Conservation (phyloP, 2,329 filamentous ascomycete species). For the Claviceps sp. region DNA sequence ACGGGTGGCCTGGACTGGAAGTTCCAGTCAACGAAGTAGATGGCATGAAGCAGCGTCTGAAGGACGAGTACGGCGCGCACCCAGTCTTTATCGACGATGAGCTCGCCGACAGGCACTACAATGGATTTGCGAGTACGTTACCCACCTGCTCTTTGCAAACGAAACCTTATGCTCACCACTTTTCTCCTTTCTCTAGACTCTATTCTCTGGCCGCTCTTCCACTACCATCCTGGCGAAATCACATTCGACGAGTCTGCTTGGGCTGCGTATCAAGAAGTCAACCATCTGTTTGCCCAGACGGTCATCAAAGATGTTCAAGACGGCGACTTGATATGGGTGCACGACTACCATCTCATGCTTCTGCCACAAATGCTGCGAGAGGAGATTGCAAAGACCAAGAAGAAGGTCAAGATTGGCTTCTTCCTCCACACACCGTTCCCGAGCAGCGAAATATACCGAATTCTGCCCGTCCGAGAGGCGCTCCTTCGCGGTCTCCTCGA, state of each 20-base stretch:
- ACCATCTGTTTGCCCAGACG: slow-evolving; percentile 79
- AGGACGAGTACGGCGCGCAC: slow-evolving; percentile 77
- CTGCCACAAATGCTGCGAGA: slow-evolving; percentile 90
- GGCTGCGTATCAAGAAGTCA: slow-evolving; percentile 87
- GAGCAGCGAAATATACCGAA: slow-evolving; percentile 92
- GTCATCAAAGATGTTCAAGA: slow-evolving; percentile 81
- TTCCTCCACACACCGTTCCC: slow-evolving; percentile 97
- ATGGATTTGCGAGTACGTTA: slow-evolving; percentile 81
- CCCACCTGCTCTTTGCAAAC: not conserved
- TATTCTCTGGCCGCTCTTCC: slow-evolving; percentile 96
- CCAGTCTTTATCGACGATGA: slow-evolving; percentile 92
- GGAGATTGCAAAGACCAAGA: slow-evolving; percentile 65
- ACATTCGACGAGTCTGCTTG: slow-evolving; percentile 94
- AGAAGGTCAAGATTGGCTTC: slow-evolving; percentile 95
- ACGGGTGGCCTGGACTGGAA: slow-evolving; percentile 92
- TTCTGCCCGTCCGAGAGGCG: slow-evolving; percentile 81
- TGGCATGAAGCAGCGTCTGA: slow-evolving; percentile 61
- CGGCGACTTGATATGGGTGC: slow-evolving; percentile 92
- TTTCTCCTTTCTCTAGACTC: slow-evolving; percentile 49
- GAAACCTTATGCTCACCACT: not conserved
- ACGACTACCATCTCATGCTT: slow-evolving; percentile 97
- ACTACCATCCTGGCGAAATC: slow-evolving; percentile 97
- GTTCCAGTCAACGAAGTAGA: slow-evolving; percentile 73
- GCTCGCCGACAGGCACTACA: slow-evolving; percentile 89
- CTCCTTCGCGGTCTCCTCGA: slow-evolving; percentile 78